Evolutionary conservation across 1,284 basidiomycete genomes (phyloP), one percentile per base, ranked within the genome.

Genomic region (Hemileia vastatrix): DNA sequence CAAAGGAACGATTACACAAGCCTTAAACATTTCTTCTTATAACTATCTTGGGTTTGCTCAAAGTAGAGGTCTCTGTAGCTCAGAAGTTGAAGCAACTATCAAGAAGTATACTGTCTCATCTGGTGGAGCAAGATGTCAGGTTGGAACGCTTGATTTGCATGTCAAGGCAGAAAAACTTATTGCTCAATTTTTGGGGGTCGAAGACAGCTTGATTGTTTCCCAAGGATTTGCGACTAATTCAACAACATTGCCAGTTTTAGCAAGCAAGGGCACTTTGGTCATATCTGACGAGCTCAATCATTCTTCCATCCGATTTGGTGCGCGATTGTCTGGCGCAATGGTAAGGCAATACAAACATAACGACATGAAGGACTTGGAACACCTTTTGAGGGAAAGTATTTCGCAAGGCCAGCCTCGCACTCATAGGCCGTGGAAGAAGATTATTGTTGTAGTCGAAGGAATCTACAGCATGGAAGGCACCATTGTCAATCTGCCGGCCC

Each of bases 211-310:
- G 65, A 85, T 98, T 68, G 84, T 87, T 67, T 93, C 90, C 3
- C 96, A 96, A 91, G 94, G 94, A 33, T 98, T 95, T 71, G 94
- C 94, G 13, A 98, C 94, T 65, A 98, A 98, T 78, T 93, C 90
- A 64, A 93, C 94, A 0, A 87, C 87, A 65, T 88, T 99, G 66
- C 94, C 94, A 5, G 92, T 92, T 0, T 78, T 98, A 6, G 88
- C 91, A 57, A 81, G 82, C 68, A 95, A 94, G 72, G 95, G 94
- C 1, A 92, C 88, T 72, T 80, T 99, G 19, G 86, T 99, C 70
- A 93, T 99, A 69, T 96, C 92, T 0, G 94, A 99, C 78, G 94
- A 98, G 77, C 81, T 91, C 68, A 98, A 97, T 78, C 95, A 98
- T 75, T 87, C 92, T 1, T 92, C 89, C 13, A 96, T 98, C 71